Base-by-base conservation (phyloP, 1,284 basidiomycete genomes). In the Chalciporus piperatoides region DNA sequence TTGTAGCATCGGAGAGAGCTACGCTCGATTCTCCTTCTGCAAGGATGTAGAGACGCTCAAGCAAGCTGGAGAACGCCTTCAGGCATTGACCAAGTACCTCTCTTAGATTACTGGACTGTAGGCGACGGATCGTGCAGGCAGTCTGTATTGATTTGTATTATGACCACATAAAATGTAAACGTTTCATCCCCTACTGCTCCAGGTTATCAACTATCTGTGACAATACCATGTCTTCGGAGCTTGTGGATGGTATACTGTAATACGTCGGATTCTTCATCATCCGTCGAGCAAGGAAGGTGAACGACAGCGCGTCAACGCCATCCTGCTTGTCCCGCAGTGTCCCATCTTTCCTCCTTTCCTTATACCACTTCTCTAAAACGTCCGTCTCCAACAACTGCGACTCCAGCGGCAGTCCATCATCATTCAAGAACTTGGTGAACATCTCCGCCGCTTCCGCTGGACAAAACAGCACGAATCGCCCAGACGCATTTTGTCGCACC, bases 21-120 rank as follows among this genome's bases (percentile, higher is more conserved):
- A 86, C 63, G 85, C 81, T 24, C 82, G 94, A 44, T 94, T 97
- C 67, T 86, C 92, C 2, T 97, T 96, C 75, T 96, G 93, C 77
- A 97, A 97, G 65, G 93, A 97, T 61, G 58, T 83, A 23, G 90
- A 90, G 38, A 92, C 90, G 1, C 75, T 97, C 32, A 81, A 76
- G 57, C 74, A 73, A 35, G 94, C 94, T 15, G 85, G 84, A 27
- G 84, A 91, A 61, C 80, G 90, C 19, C 71, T 97, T 39, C 78
- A 86, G 64, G 74, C 73, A 15, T 73, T 97, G 56, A 82, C 80
- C 61, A 81, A 90, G 53, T 94, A 79, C 68, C 72, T 90, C 39
- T 53, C 48, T 44, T 65, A 60, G 53, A 55, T 9, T 14, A 38
- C 7, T 30, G 40, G 43, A 47, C 10, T 19, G 41, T 5, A 33